Evolutionary conservation across 225 moss, liverwort and hornwort species (phyloP).

Genomic region (Ulota crispa): DNA sequence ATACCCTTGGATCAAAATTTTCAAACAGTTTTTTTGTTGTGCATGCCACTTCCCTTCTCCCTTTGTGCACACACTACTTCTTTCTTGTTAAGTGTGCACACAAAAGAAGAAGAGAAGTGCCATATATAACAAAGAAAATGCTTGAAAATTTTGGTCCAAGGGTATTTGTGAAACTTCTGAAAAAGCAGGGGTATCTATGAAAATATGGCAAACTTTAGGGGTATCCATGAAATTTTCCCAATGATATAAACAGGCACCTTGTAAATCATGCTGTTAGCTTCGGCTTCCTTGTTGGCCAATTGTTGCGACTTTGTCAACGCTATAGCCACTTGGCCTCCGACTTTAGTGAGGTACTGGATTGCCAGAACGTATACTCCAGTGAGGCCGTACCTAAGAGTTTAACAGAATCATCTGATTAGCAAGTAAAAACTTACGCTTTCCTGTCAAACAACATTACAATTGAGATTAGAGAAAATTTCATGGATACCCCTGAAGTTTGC

Average conservation of each 20-base stretch:
- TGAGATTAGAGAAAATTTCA: not conserved
- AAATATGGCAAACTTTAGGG: too few relatives aligned
- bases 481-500: too few relatives aligned
- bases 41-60: too few relatives aligned
- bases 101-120: too few relatives aligned
- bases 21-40: too few relatives aligned
- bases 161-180: too few relatives aligned
- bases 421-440: not conserved
- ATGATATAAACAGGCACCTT: constrained; percentile 35
- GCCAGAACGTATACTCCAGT: constrained; percentile 53
- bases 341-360: constrained; percentile 61
- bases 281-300: constrained; percentile 44
- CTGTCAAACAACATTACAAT: not conserved
- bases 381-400: constrained; percentile 40
- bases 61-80: too few relatives aligned
- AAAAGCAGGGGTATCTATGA: too few relatives aligned
- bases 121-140: too few relatives aligned
- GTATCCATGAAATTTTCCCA: not conserved
- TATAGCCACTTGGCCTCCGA: constrained; percentile 48
- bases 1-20: too few relatives aligned
- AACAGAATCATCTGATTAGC: constrained; percentile 1
- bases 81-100: too few relatives aligned
- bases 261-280: constrained; percentile 59
- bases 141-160: too few relatives aligned
- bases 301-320: constrained; percentile 57